These are phyloP conservation scores for Suillus americanus DNA, from an alignment of 768 basidiomycete genomes.

Conservation along the genomic window DNA sequence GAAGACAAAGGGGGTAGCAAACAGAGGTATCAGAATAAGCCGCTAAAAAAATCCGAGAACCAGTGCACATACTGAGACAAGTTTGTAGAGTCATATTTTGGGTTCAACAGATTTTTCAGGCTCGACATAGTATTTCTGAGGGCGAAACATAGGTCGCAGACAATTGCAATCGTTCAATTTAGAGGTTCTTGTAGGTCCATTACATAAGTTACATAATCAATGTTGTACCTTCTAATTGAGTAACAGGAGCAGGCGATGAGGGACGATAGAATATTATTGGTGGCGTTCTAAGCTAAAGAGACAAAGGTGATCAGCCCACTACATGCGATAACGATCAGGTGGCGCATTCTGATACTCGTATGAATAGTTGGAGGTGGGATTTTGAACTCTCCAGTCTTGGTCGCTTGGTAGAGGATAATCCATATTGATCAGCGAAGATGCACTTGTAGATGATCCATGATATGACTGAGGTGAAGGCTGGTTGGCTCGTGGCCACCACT, in stretches of 20 bases:
- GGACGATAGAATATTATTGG: conserved; percentile 1
- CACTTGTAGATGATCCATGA: conserved; percentile 5
- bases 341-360: conserved; percentile 22
- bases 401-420: conserved; percentile 17
- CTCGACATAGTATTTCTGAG: conserved; percentile 46
- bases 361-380: conserved; percentile 13
- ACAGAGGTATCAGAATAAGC: conserved; percentile 9
- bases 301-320: conserved; percentile 5
- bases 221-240: background rate
- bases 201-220: conserved; percentile 27
- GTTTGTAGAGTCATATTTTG: conserved; percentile 40
- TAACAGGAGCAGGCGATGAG: background rate
- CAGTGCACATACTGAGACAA: conserved; percentile 41
- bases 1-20: conserved; percentile 28
- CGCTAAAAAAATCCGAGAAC: conserved; percentile 8
- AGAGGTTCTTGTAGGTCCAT: conserved; percentile 33
- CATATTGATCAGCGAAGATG: conserved; percentile 13
- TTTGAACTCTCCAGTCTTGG: conserved; percentile 21
- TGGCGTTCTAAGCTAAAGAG: conserved; percentile 1
- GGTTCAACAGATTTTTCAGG: conserved; percentile 57
- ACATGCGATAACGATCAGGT: conserved; percentile 22
- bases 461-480: conserved; percentile 16
- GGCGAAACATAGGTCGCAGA: conserved; percentile 19
- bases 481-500: conserved; percentile 59
- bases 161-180: conserved; percentile 17